phyloP scores from a whole-genome alignment of 805 yeast genomes.

The Metschnikowia vanudenii region DNA sequence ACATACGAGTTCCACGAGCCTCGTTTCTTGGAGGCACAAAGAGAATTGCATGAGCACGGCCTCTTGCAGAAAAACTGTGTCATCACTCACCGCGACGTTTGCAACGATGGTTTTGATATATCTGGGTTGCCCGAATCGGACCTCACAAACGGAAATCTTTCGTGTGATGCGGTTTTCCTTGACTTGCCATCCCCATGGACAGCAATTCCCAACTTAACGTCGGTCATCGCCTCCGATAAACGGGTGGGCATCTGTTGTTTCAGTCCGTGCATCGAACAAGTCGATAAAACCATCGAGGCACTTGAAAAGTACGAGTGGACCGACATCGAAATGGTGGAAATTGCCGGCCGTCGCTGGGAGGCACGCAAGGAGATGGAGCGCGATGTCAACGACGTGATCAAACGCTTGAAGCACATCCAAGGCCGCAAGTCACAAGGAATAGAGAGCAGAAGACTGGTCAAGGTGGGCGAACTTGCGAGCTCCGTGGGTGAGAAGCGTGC shows the following conservation, averaged over 20 bases:
- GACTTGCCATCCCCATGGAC: slow-evolving; percentile 98
- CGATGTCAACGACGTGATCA: slow-evolving; percentile 71
- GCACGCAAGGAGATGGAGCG: slow-evolving; percentile 87
- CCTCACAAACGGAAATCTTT: slow-evolving; percentile 29
- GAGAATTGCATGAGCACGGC: slow-evolving; percentile 75
- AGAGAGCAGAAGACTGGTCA: slow-evolving; percentile 49
- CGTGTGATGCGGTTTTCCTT: slow-evolving; percentile 75
- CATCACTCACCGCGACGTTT: slow-evolving; percentile 89
- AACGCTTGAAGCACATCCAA: slow-evolving; percentile 76
- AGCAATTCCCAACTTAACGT: slow-evolving; percentile 74
- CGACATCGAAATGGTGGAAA: slow-evolving; percentile 87
- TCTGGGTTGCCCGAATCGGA: slow-evolving; percentile 30
- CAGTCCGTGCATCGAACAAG: slow-evolving; percentile 98
- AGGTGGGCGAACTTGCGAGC: slow-evolving; percentile 22
- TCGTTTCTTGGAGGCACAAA: slow-evolving; percentile 72
- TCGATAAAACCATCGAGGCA: slow-evolving; percentile 76
- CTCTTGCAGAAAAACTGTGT: slow-evolving; percentile 51
- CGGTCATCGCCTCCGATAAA: slow-evolving; percentile 53
- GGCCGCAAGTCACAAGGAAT: slow-evolving; percentile 63
- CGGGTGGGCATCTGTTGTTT: slow-evolving; percentile 85
- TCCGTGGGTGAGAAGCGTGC: slow-evolving; percentile 23
- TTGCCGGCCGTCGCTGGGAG: slow-evolving; percentile 82
- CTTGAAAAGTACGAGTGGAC: slow-evolving; percentile 79
- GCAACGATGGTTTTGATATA: slow-evolving; percentile 76
- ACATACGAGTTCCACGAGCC: slow-evolving; percentile 91